These are phyloP conservation scores for Vanrija pseudolonga DNA, from an alignment of 1,284 basidiomycete genomes.

Conservation along the genomic window DNA sequence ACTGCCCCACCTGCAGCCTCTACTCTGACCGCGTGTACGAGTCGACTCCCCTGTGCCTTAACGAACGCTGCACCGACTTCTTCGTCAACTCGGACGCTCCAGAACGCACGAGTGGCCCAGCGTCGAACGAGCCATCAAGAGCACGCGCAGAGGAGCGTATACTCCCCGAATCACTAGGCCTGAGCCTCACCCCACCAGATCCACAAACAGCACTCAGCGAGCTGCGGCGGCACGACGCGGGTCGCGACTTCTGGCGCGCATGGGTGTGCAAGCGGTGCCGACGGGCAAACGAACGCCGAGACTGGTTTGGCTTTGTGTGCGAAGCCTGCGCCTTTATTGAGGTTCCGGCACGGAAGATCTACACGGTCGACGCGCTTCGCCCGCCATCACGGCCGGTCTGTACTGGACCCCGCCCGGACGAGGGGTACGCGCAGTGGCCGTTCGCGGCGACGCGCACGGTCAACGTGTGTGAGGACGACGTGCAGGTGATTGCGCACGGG, in stretches of 20 bases:
- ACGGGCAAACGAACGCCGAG: constrained; percentile 33
- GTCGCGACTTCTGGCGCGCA: constrained; percentile 34
- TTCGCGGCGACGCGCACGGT: constrained; percentile 14
- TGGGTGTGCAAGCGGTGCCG: constrained; percentile 40
- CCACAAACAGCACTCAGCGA: constrained; percentile 7
- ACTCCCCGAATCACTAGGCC: constrained; percentile 21
- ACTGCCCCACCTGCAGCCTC: constrained; percentile 4
- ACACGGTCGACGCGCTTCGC: constrained; percentile 23
- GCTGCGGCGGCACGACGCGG: constrained; percentile 16
- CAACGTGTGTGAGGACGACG: constrained; percentile 29
- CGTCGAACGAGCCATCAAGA: neutral
- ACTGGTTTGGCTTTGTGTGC: constrained; percentile 41
- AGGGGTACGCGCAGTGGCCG: constrained; percentile 23
- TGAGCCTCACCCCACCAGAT: constrained; percentile 21
- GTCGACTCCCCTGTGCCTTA: constrained; percentile 10
- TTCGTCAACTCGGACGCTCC: neutral
- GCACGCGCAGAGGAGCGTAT: constrained; percentile 14
- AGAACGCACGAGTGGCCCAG: constrained; percentile 1
- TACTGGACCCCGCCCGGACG: constrained; percentile 31
- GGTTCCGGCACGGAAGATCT: constrained; percentile 17
- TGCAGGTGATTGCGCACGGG: constrained; percentile 34
- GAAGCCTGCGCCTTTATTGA: constrained; percentile 27
- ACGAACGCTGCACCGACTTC: constrained; percentile 10
- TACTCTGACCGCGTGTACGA: constrained; percentile 12
- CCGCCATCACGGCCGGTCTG: constrained; percentile 24